A percentile compares a stretch with the other conserved stretches of the same genome.
phyloP scores from a whole-genome alignment of 192 early-diverging fungal genomes.

The Funneliformis geosporum region DNA sequence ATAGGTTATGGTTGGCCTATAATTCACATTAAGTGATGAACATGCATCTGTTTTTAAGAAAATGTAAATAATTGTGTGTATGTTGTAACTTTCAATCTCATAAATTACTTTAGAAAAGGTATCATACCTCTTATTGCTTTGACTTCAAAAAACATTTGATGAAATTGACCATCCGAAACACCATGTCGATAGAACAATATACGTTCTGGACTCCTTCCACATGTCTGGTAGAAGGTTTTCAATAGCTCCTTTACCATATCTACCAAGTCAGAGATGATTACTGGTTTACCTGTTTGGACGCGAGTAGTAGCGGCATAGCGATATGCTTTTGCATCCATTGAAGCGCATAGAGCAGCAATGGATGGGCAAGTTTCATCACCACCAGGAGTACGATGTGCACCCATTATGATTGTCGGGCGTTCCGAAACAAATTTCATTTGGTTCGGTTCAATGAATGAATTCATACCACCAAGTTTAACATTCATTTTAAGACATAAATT shows the following conservation, averaged over 20 bases:
- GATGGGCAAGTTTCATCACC: conserved; percentile 78
- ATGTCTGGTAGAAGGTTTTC: neutral
- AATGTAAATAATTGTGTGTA: neutral
- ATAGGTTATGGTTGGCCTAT: neutral
- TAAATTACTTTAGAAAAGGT: neutral
- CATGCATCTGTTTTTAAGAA: neutral
- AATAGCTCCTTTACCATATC: conserved; percentile 47
- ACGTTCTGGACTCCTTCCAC: neutral
- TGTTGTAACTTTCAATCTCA: neutral
- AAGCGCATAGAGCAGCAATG: conserved; percentile 56
- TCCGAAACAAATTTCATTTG: conserved; percentile 66
- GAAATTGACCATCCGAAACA: conserved; percentile 86
- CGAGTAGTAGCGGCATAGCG: conserved; percentile 37
- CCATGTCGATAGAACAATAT: conserved; percentile 90
- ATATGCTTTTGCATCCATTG: neutral
- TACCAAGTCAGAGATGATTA: conserved; percentile 67
- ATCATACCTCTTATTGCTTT: conserved; percentile 52
- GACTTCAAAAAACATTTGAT: conserved; percentile 71
- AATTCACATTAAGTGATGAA: neutral
- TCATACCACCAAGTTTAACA: conserved; percentile 68
- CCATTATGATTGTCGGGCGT: conserved; percentile 82
- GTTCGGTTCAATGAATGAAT: conserved; percentile 59
- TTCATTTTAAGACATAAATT: conserved; percentile 95
- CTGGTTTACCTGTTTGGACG: conserved; percentile 57
- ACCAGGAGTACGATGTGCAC: conserved; percentile 46